These are phyloP conservation scores for Hypholoma sublateritium DNA, from an alignment of 768 basidiomycete species.

Conservation along the genomic window DNA sequence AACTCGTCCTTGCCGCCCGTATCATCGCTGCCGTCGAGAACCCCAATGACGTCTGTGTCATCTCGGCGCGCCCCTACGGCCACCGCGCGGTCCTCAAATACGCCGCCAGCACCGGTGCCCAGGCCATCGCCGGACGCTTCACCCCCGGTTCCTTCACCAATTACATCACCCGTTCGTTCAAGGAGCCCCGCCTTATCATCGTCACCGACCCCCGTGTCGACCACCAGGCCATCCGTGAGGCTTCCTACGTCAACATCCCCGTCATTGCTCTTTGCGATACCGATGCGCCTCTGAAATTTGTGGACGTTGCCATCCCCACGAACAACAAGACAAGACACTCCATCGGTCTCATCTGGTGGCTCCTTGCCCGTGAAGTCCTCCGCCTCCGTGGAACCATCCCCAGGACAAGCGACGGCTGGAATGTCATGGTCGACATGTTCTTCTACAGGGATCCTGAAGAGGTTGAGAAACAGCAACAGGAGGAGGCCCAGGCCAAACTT, in stretches of 20 bases:
- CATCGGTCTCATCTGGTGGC: constrained; percentile 97
- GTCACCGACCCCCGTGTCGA: constrained; percentile 99
- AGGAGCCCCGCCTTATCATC: constrained; percentile 97
- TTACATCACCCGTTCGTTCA: constrained; percentile 99
- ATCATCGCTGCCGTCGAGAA: constrained; percentile 97
- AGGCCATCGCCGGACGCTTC: constrained; percentile 98
- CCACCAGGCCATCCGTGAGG: constrained; percentile 99
- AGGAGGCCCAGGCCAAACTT: constrained; percentile 86
- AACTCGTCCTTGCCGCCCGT: constrained; percentile 96
- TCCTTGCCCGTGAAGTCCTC: constrained; percentile 96
- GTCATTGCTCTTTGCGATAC: constrained; percentile 99
- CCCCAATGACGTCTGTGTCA: constrained; percentile 97
- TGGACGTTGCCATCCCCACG: constrained; percentile 97
- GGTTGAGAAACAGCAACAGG: constrained; percentile 96
- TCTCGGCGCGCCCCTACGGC: constrained; percentile 97
- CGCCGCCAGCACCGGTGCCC: constrained; percentile 96
- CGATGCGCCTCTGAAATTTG: constrained; percentile 95
- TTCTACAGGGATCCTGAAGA: constrained; percentile 99
- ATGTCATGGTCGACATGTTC: constrained; percentile 99
- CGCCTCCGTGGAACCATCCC: constrained; percentile 93
- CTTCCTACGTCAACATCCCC: constrained; percentile 99
- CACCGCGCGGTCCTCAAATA: constrained; percentile 99
- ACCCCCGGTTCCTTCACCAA: constrained; percentile 99
- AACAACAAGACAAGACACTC: constrained; percentile 99
- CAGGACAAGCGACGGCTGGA: constrained; percentile 91